Conservation (phyloP, 768 basidiomycete genomes). For the Podaxis rugospora region DNA sequence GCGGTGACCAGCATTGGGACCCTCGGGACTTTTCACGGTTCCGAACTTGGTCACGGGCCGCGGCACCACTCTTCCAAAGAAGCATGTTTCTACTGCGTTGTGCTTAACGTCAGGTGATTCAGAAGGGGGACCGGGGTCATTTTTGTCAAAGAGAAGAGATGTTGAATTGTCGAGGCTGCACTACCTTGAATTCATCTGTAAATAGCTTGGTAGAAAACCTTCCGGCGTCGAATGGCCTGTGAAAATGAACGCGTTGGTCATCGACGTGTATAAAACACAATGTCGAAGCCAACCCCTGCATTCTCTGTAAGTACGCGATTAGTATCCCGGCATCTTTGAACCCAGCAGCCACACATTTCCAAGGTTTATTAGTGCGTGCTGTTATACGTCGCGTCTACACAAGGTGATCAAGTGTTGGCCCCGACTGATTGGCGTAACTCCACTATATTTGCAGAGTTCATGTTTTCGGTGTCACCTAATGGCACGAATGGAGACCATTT, state of each 20-base stretch:
- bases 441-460: too few species aligned
- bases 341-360: too few species aligned
- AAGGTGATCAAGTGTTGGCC: too few species aligned
- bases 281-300: too few species aligned
- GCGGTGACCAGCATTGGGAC: not conserved
- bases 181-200: not conserved
- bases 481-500: too few species aligned
- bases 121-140: not conserved
- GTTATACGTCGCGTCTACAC: too few species aligned
- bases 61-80: not conserved
- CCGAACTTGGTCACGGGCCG: not conserved
- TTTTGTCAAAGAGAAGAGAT: not conserved
- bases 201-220: not conserved
- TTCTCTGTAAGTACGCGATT: too few species aligned
- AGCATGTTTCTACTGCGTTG: not conserved
- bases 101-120: not conserved
- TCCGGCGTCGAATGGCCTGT: not conserved
- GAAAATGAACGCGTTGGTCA: not conserved
- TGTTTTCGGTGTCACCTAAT: too few species aligned
- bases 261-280: not conserved
- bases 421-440: too few species aligned
- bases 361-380: too few species aligned
- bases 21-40: not conserved
- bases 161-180: not conserved
- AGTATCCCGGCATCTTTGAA: too few species aligned